Conservation (phyloP, 2,329 filamentous ascomycete species). For the Botrytis pseudocinerea region DNA sequence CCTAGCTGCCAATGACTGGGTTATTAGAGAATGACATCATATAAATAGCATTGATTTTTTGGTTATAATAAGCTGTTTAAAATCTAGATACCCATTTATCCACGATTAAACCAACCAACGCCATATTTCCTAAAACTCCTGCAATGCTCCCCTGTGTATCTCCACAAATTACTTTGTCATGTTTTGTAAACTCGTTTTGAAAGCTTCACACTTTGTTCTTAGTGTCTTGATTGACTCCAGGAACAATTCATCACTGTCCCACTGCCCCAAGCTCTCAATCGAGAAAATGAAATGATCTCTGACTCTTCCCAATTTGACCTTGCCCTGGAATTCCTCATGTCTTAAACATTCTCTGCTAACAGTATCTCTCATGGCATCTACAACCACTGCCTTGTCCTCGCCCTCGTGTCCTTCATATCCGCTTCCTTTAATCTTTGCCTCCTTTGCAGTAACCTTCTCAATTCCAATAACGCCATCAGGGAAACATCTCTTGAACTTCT, state of each 20-base stretch:
- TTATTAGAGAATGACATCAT: slow-evolving; percentile 9
- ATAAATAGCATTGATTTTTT: slow-evolving; percentile 17
- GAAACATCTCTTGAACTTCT: slow-evolving; percentile 90
- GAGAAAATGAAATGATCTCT: slow-evolving; percentile 98
- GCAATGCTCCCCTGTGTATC: slow-evolving; percentile 31
- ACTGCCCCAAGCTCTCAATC: slow-evolving; percentile 93
- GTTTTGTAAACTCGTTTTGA: slow-evolving; percentile 69
- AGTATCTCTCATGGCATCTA: slow-evolving; percentile 88
- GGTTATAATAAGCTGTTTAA: slow-evolving; percentile 17
- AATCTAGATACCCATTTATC: slow-evolving; percentile 28
- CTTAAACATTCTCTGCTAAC: slow-evolving; percentile 91
- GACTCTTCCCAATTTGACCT: slow-evolving; percentile 87
- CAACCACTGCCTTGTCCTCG: slow-evolving; percentile 83
- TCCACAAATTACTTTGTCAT: slow-evolving; percentile 50
- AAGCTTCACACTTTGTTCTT: slow-evolving; percentile 77
- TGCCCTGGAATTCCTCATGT: slow-evolving; percentile 90
- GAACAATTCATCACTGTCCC: slow-evolving; percentile 91
- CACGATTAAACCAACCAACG: slow-evolving; percentile 35
- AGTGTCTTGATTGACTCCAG: slow-evolving; percentile 82
- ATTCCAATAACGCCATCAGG: slow-evolving; percentile 82
- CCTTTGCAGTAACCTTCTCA: slow-evolving; percentile 67
- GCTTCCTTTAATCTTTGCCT: slow-evolving; percentile 59
- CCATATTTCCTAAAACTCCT: slow-evolving; percentile 37
- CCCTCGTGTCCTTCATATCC: slow-evolving; percentile 75
- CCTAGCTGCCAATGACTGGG: slow-evolving; percentile 10